Evolutionary conservation across 2,329 filamentous ascomycete species (phyloP).

Genomic region (Aschersonia sp.): DNA sequence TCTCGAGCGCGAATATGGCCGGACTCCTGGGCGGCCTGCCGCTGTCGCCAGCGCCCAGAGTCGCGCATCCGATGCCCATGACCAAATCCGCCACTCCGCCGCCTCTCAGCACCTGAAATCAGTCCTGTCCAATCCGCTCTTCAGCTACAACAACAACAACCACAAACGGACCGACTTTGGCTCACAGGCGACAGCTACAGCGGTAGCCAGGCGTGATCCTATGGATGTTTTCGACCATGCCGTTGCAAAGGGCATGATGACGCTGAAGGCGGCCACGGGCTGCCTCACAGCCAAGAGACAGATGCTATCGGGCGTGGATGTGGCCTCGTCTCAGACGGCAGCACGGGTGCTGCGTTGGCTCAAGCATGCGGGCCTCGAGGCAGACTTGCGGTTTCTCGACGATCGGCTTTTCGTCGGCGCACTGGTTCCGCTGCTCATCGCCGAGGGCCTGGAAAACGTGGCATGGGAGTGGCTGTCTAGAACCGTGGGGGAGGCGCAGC

Average conservation of each 20-base stretch:
- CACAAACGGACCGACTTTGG: slow-evolving; percentile 11
- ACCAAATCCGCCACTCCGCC: slow-evolving; percentile 20
- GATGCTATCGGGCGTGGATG: slow-evolving; percentile 18
- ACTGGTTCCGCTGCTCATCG: slow-evolving; percentile 34
- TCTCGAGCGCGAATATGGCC: slow-evolving; percentile 43
- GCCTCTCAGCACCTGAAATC: slow-evolving; percentile 34
- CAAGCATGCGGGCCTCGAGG: slow-evolving; percentile 31
- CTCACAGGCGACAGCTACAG: slow-evolving; percentile 2
- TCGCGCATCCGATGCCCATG: slow-evolving; percentile 5
- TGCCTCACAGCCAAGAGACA: slow-evolving; percentile 34
- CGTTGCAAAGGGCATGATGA: slow-evolving; percentile 42
- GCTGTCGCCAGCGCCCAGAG: slow-evolving; percentile 4
- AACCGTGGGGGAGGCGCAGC: slow-evolving; percentile 16
- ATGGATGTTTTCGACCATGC: slow-evolving; percentile 42
- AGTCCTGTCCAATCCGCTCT: slow-evolving; percentile 42
- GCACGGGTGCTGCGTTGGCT: slow-evolving; percentile 38
- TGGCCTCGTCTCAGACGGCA: slow-evolving; percentile 29
- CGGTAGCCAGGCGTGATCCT: slow-evolving; percentile 21
- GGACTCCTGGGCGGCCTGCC: slow-evolving; percentile 13
- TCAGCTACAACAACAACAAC: slow-evolving; percentile 17
- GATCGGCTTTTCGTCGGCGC: slow-evolving; percentile 20
- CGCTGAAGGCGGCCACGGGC: slow-evolving; percentile 33
- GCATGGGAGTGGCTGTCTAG: slow-evolving; percentile 38
- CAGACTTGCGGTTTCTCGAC: slow-evolving; percentile 28
- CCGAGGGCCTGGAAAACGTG: slow-evolving; percentile 34